Percentiles rank a stretch among this genome's conserved stretches.
These are phyloP conservation scores for Trypanosomatidae sp. DNA, from an alignment of 208 protist species.

Conservation along the genomic window DNA sequence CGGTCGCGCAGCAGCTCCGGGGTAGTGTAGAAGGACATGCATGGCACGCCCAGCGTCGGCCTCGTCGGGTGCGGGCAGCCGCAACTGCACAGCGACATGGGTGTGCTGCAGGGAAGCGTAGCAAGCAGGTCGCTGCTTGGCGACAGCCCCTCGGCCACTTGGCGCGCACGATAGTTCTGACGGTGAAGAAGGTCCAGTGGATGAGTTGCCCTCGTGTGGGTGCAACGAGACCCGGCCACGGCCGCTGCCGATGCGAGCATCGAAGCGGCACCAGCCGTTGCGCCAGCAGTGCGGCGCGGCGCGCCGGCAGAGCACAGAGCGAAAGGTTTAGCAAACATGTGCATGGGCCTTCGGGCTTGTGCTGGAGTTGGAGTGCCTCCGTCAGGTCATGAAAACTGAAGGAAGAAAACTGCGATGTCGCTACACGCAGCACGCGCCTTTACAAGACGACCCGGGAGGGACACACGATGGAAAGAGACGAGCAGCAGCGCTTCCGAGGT, in stretches of 20 bases:
- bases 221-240: slow-evolving; percentile 4
- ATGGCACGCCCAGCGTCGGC: slow-evolving; percentile 17
- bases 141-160: not conserved
- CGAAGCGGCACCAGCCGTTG: not conserved
- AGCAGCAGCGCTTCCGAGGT: not conserved
- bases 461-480: not conserved
- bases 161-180: slow-evolving; percentile 8
- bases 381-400: too few relatives aligned
- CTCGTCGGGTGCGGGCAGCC: slow-evolving; percentile 23
- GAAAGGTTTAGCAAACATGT: not conserved
- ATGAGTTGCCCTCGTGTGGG: slow-evolving; percentile 12
- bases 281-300: slow-evolving; percentile 2
- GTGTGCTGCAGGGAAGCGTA: slow-evolving; percentile 1
- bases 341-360: not conserved
- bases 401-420: not conserved
- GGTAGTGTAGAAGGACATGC: slow-evolving; percentile 19
- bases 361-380: not conserved
- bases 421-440: not conserved
- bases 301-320: not conserved
- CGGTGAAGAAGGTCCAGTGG: slow-evolving; percentile 22
- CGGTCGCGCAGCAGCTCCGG: slow-evolving; percentile 6
- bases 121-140: not conserved
- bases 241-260: not conserved
- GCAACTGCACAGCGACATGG: slow-evolving; percentile 24
- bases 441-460: not conserved